phyloP scores from a whole-genome alignment of 352 stramenopile genomes.

The Thraustochytrium sp. region DNA sequence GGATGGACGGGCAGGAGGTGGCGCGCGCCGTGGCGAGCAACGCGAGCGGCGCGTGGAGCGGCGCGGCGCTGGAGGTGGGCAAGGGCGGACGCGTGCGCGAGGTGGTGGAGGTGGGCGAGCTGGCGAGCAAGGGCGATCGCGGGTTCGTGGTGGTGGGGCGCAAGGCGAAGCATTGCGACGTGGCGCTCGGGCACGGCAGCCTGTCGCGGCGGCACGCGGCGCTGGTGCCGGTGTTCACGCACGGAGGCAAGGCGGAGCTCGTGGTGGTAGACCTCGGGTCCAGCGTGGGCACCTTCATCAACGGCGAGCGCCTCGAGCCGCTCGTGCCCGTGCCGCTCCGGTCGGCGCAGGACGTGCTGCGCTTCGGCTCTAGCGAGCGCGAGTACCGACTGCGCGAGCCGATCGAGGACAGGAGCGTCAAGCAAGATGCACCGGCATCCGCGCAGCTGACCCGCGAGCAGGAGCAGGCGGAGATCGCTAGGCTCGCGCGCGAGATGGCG shows the following conservation, averaged over 20 bases:
- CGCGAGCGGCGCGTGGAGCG: background rate
- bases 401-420: too few species aligned
- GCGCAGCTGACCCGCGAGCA: constrained; percentile 25
- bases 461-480: constrained; percentile 48
- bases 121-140: too few species aligned
- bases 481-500: constrained; percentile 48
- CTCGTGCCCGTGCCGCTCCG: background rate
- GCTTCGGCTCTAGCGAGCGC: background rate
- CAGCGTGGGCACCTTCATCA: constrained; percentile 23
- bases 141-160: constrained; percentile 6
- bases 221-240: background rate
- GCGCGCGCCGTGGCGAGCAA: background rate
- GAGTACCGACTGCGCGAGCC: background rate
- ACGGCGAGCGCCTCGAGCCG: background rate
- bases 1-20: background rate
- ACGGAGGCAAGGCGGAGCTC: background rate
- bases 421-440: too few species aligned
- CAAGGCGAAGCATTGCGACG: constrained; percentile 3
- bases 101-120: background rate
- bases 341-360: background rate
- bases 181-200: constrained; percentile 16
- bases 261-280: constrained; percentile 34
- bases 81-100: background rate
- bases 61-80: background rate
- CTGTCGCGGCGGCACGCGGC: background rate